phyloP scores from a whole-genome alignment of 1,284 basidiomycete genomes.

The Spongispora temasekensis region DNA sequence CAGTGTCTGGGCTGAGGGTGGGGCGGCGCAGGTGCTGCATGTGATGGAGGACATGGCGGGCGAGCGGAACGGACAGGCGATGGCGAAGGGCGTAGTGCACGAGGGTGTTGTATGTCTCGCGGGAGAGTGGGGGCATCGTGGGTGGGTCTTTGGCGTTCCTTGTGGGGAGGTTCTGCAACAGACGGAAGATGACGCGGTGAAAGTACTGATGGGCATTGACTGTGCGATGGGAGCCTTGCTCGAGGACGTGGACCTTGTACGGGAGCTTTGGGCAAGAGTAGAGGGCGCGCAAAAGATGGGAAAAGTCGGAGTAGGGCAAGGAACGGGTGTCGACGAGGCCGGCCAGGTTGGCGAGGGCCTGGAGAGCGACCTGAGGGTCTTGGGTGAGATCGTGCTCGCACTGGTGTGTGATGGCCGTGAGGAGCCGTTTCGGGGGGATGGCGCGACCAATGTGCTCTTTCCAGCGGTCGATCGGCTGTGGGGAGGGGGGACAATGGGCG shows the following conservation, averaged over 20 bases:
- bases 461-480: constrained; percentile 21
- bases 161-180: constrained; percentile 35
- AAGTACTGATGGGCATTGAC: constrained; percentile 58
- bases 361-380: constrained; percentile 39
- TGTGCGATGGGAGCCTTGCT: constrained; percentile 26
- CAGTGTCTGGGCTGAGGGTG: constrained; percentile 44
- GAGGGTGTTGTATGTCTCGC: constrained; percentile 59
- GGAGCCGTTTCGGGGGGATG: constrained; percentile 28
- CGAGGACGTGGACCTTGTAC: constrained; percentile 48
- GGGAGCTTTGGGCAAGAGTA: constrained; percentile 51
- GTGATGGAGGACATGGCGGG: constrained; percentile 50
- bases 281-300: constrained; percentile 48
- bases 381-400: constrained; percentile 26
- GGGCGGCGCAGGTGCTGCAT: constrained; percentile 48
- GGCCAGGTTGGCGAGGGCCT: constrained; percentile 62
- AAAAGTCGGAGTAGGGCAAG: constrained; percentile 46
- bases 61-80: constrained; percentile 51
- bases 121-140: constrained; percentile 40
- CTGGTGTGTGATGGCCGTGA: constrained; percentile 25
- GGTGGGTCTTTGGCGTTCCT: constrained; percentile 23
- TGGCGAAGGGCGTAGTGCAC: constrained; percentile 66
- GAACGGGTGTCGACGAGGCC: constrained; percentile 50
- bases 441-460: constrained; percentile 15
- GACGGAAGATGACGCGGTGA: constrained; percentile 52
- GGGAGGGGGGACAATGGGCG: too few relatives aligned